These are phyloP conservation scores for Pyrenochaeta sp. DNA, from an alignment of 2,329 filamentous ascomycete species.

Conservation along the genomic window DNA sequence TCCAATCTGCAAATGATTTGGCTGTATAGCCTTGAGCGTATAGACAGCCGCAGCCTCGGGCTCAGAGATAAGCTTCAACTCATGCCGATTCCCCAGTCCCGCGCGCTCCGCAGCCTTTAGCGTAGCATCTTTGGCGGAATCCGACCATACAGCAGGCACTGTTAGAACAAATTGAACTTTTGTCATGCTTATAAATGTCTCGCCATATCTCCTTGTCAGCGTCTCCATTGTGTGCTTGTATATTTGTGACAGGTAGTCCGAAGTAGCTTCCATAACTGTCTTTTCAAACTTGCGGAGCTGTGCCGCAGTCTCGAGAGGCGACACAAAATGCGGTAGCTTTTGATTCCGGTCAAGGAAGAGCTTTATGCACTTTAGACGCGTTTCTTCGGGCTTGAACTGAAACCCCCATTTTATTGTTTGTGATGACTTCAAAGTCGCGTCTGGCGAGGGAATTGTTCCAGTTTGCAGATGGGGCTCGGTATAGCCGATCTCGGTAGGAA, in stretches of 20 bases:
- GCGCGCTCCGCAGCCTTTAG: conserved; percentile 79
- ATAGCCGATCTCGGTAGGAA: conserved; percentile 78
- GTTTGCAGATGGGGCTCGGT: conserved; percentile 30
- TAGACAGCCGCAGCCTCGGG: conserved; percentile 81
- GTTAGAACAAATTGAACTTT: conserved; percentile 82
- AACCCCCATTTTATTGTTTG: conserved; percentile 75
- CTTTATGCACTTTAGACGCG: conserved; percentile 82
- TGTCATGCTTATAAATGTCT: conserved; percentile 79
- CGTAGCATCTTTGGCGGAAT: conserved; percentile 85
- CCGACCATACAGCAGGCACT: conserved; percentile 80
- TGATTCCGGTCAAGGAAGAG: conserved; percentile 83
- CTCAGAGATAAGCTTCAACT: conserved; percentile 82
- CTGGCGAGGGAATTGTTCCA: conserved; percentile 25
- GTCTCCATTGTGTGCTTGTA: conserved; percentile 82
- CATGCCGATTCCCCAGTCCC: conserved; percentile 75
- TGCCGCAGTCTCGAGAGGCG: conserved; percentile 77
- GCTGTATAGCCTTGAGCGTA: conserved; percentile 80
- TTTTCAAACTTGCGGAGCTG: conserved; percentile 78
- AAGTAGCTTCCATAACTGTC: conserved; percentile 80
- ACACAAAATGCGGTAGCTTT: conserved; percentile 82
- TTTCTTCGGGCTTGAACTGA: conserved; percentile 80
- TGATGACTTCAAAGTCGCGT: conserved; percentile 26
- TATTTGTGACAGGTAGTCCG: conserved; percentile 80
- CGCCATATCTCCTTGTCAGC: conserved; percentile 76
- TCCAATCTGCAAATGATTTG: conserved; percentile 74